Base-by-base conservation (phyloP, 179 eudicot genomes). In the Silene coronaria region DNA sequence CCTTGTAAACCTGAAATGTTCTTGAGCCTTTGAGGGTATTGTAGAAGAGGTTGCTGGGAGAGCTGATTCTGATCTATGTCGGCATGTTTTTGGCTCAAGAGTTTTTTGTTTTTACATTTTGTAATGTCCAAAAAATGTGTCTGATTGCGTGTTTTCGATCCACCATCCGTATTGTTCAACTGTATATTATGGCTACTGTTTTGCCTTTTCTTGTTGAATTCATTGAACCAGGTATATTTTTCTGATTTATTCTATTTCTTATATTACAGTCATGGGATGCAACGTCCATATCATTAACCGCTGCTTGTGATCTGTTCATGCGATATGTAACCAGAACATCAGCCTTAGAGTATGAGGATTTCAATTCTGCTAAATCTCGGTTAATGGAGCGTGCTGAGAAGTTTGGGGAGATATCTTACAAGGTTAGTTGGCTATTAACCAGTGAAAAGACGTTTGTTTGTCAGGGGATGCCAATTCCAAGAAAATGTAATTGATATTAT, bases 371-470 rank as follows among this genome's bases (percentile, higher is more conserved):
- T 17, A 94, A 89, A 81, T 88, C 96, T 77, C 93, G 98, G 78
- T 87, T 94, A 75, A 87, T 94, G 78, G 98, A 94, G 78, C 98
- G 98, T 77, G 98, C 98, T 45, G 98, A 94, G 85, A 94, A 90
- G 87, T 94, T 94, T 76, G 98, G 98, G 46, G 97, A 94, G 81
- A 90, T 91, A 82, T 94, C 98, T 75, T 83, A 87, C 81, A 93
- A 90, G 97, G 98, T 93, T 32, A 68, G 84, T 51, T 64, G 34
- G 16, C 72, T 66, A n/a, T 45, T 45, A 64, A 30, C 38, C 45
- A 68, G 53, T 65, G 71, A 12, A 32, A 42, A 63, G 6, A 63
- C n/a, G 24, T 3, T 60, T 32, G 27, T 17, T 19, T 55, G 32
- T 53, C 12, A 36, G 23, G 22, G 21, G 64, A 48, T 64, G 34